Evolutionary conservation across 1,139 yeast genomes (phyloP).

Genomic region (Wickerhamomyces sp.): DNA sequence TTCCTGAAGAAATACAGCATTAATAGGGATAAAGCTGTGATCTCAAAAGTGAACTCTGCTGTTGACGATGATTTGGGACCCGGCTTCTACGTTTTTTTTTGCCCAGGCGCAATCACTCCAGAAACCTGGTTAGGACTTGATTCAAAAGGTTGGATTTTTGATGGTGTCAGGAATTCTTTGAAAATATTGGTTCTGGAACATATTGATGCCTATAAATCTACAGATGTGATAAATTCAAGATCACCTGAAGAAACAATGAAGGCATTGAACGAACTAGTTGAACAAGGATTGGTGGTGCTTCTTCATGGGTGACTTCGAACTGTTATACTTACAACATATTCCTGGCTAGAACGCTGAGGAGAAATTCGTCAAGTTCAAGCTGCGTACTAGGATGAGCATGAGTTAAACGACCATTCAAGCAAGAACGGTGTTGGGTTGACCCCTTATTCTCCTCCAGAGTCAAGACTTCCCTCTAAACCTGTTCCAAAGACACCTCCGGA

Average conservation of each 20-base stretch:
- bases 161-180: constrained; percentile 35
- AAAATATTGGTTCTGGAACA: constrained; percentile 47
- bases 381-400: constrained; percentile 13
- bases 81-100: constrained; percentile 1
- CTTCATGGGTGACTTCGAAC: constrained; percentile 13
- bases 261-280: constrained; percentile 12
- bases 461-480: constrained; percentile 44
- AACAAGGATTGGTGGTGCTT: constrained; percentile 14
- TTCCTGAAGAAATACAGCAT: constrained; percentile 15
- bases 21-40: constrained; percentile 15
- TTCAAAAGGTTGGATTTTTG: constrained; percentile 44
- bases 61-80: constrained; percentile 28
- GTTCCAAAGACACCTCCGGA: constrained; percentile 14
- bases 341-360: constrained; percentile 42
- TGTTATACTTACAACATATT: constrained; percentile 9
- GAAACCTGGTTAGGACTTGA: constrained; percentile 24
- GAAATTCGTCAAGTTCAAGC: constrained; percentile 11
- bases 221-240: constrained; percentile 34
- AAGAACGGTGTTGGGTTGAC: constrained; percentile 36
- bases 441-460: constrained; percentile 48
- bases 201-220: constrained; percentile 46
- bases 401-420: constrained; percentile 31
- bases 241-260: constrained; percentile 21
- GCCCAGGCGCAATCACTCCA: constrained; percentile 8
- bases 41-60: constrained; percentile 8